Conservation (phyloP, 495 filamentous ascomycete genomes). For the Aspergillus mulundensis region DNA sequence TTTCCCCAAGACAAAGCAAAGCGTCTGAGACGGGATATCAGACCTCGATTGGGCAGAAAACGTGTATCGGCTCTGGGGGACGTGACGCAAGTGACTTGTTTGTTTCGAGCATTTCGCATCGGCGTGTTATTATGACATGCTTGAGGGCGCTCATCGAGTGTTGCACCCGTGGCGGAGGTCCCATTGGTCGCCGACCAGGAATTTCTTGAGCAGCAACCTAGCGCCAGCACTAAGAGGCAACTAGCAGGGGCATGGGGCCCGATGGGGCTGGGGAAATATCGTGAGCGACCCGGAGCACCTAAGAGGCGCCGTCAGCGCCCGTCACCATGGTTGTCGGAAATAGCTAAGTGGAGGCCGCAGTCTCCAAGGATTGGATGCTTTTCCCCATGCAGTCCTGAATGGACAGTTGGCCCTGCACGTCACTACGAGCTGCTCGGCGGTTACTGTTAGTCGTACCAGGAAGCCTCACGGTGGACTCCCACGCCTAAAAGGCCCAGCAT, state of each 20-base stretch:
- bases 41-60: slow-evolving; percentile 3
- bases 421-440: not conserved
- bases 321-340: slow-evolving; percentile 19
- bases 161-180: not conserved
- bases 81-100: slow-evolving; percentile 4
- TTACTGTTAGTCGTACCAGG: not conserved
- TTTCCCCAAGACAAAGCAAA: not conserved
- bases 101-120: not conserved
- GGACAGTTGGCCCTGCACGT: slow-evolving; percentile 7
- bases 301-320: slow-evolving; percentile 20
- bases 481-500: slow-evolving; percentile 2
- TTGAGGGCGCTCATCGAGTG: slow-evolving; percentile 1
- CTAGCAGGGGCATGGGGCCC: slow-evolving; percentile 18
- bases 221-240: slow-evolving; percentile 15
- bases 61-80: not conserved
- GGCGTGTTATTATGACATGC: slow-evolving; percentile 4
- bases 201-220: slow-evolving; percentile 6
- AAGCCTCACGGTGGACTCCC: not conserved
- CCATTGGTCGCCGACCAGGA: not conserved
- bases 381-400: slow-evolving; percentile 3
- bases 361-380: slow-evolving; percentile 13
- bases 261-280: slow-evolving; percentile 18
- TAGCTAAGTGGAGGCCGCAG: slow-evolving; percentile 19
- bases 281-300: slow-evolving; percentile 17
- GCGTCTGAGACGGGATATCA: not conserved